These are phyloP conservation scores for Fraxinus cuspidata DNA, from an alignment of 257 asterid species.

Conservation along the genomic window DNA sequence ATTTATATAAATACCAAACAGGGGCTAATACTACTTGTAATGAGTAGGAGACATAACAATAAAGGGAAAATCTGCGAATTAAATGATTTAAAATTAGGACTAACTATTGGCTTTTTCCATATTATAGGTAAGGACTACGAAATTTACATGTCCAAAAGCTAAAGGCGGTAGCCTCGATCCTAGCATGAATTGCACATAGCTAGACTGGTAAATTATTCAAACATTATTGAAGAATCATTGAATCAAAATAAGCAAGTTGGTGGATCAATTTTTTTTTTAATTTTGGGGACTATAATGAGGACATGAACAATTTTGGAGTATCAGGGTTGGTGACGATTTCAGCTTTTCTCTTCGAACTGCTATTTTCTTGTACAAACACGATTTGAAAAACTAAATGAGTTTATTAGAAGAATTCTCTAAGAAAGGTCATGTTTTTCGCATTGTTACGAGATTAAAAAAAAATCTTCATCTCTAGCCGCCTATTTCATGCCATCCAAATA, in stretches of 20 bases:
- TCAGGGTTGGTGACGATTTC: conserved; percentile 37
- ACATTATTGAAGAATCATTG: conserved; percentile 9
- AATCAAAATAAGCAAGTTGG: conserved; percentile 19
- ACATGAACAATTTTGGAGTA: conserved; percentile 67
- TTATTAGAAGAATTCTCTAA: conserved; percentile 1
- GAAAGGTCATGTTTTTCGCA: too few species aligned
- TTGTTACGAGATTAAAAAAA: too few species aligned
- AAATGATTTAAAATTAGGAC: neutral
- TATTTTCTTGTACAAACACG: conserved; percentile 43
- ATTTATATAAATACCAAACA: too few species aligned
- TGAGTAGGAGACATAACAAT: too few species aligned
- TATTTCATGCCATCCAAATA: too few species aligned
- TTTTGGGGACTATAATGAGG: conserved; percentile 77
- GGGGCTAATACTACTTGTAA: too few species aligned
- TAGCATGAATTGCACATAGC: neutral
- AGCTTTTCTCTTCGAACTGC: conserved; percentile 55
- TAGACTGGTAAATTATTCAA: neutral
- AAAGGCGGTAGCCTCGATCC: neutral
- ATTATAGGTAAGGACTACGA: too few species aligned
- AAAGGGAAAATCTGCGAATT: too few species aligned
- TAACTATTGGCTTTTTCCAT: neutral
- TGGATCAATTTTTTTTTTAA: conserved; percentile 44
- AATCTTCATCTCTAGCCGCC: too few species aligned
- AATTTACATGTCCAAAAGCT: neutral
- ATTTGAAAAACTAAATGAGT: neutral